Percentiles rank a stretch among this genome's conserved stretches.
Evolutionary conservation across 2,329 filamentous ascomycete species (phyloP).

Genomic region (Alternaria metachromatica): DNA sequence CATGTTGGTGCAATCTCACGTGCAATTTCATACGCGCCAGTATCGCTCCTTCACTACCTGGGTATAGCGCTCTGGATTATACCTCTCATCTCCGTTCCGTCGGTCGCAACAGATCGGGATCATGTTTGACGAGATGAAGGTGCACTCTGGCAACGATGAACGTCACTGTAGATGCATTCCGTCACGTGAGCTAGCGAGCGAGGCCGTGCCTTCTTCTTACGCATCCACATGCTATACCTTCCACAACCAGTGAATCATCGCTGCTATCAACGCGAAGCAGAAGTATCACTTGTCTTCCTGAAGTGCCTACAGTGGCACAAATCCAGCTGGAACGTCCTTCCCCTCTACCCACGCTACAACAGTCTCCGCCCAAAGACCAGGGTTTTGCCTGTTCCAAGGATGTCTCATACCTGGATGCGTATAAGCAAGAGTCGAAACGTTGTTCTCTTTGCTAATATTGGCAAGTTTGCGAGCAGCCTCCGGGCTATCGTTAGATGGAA

Average conservation of each 20-base stretch:
- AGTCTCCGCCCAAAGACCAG: background rate
- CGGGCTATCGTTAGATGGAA: background rate
- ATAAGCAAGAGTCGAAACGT: background rate
- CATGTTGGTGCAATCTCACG: constrained; percentile 4
- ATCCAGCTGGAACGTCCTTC: background rate
- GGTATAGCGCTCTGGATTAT: background rate
- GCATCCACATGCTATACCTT: background rate
- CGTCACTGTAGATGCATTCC: background rate
- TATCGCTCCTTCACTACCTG: constrained; percentile 1
- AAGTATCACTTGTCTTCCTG: no score
- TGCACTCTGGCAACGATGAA: background rate
- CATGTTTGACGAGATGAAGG: background rate
- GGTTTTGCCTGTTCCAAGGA: background rate
- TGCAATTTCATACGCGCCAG: constrained; percentile 5
- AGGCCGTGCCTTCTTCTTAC: background rate
- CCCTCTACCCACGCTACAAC: background rate
- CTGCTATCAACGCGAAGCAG: no score
- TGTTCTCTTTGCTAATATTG: background rate
- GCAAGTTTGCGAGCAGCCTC: background rate
- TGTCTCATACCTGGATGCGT: background rate
- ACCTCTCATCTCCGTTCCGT: background rate
- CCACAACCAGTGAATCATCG: background rate
- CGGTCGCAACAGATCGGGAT: background rate
- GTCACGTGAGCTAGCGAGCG: background rate
- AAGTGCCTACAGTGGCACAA: background rate